Base-by-base conservation (phyloP, 768 basidiomycete genomes). In the Serendipita sp. region DNA sequence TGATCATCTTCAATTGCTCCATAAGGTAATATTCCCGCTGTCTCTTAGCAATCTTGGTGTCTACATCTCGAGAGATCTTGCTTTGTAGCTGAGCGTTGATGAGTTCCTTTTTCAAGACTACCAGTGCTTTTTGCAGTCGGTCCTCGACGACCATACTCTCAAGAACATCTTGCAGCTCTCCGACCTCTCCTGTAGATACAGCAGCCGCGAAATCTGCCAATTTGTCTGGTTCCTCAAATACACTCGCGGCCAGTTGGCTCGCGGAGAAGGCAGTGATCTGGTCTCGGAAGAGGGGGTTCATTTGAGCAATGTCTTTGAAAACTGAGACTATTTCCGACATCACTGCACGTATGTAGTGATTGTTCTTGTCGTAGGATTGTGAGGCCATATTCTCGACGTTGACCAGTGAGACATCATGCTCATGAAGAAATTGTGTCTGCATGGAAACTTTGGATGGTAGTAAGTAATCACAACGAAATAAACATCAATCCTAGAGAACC, bases 151-250 rank as follows among this genome's bases (percentile, higher is more conserved):
- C 80, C 28, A 91, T 79, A 67, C 84, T 85, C 74, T 97, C 94
- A 41, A 98, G 78, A 0, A 98, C 93, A 67, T 90, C 91, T 73
- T 98, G 96, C 24, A 97, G 79, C 70, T 98, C 96, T 64, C 81
- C 75, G 7, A 93, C 88, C 64, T 95, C 91, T n/a, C 93, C 94
- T 0, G 88, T 86, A 0, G 89, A 92, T 0, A 97, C 93, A 0
- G 94, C 94, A 0, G 96, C 96, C 0, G 95, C 92, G 68, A 98
- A 95, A 72, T 99, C 96, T 0, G 94, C 95, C 30, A 97, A 84
- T 72, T 93, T 93, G 74, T 96, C 93, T 0, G 95, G 95, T 71
- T 97, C 94, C 71, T 97, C 93, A 69, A 98, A 97, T 64, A 96
- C 89, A 75, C 92, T 96, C 7, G 88, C 82, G 1, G 92, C 88